Conservation (phyloP, 495 filamentous ascomycete genomes). For the Hyaloscypha finlandica region DNA sequence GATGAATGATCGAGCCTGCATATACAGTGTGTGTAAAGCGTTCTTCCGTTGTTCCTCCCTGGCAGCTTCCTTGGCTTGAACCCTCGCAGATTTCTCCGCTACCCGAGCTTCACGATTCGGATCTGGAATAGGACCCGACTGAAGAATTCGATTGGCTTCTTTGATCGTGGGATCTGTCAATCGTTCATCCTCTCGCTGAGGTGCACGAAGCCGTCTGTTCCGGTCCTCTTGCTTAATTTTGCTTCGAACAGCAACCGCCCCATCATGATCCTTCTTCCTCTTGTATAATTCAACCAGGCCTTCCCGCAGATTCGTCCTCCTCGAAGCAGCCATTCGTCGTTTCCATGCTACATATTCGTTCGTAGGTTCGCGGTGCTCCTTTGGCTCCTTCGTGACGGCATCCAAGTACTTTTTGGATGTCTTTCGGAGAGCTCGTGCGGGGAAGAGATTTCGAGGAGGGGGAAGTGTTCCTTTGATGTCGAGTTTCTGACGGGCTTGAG, state of each 20-base stretch:
- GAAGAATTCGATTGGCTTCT: conserved; percentile 43
- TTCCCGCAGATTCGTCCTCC: conserved; percentile 64
- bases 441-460: conserved; percentile 67
- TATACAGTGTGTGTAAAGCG: conserved; percentile 62
- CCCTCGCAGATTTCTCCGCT: conserved; percentile 39
- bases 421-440: conserved; percentile 48
- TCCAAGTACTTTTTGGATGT: conserved; percentile 54
- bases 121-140: conserved; percentile 33
- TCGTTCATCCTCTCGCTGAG: conserved; percentile 60
- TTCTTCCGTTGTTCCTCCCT: conserved; percentile 46
- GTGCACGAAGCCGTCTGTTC: conserved; percentile 47
- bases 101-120: conserved; percentile 36
- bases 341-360: conserved; percentile 64
- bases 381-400: conserved; percentile 41
- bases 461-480: conserved; percentile 72
- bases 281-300: conserved; percentile 58
- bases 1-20: conserved; percentile 67
- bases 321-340: conserved; percentile 55
- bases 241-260: conserved; percentile 39
- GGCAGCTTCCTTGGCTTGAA: conserved; percentile 40
- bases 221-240: conserved; percentile 43
- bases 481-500: conserved; percentile 41
- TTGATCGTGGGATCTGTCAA: conserved; percentile 57
- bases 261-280: conserved; percentile 53
- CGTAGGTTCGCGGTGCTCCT: conserved; percentile 24